These are phyloP conservation scores for Colletotrichum ledebouriae DNA, from an alignment of 2,329 filamentous ascomycete species.

Conservation along the genomic window DNA sequence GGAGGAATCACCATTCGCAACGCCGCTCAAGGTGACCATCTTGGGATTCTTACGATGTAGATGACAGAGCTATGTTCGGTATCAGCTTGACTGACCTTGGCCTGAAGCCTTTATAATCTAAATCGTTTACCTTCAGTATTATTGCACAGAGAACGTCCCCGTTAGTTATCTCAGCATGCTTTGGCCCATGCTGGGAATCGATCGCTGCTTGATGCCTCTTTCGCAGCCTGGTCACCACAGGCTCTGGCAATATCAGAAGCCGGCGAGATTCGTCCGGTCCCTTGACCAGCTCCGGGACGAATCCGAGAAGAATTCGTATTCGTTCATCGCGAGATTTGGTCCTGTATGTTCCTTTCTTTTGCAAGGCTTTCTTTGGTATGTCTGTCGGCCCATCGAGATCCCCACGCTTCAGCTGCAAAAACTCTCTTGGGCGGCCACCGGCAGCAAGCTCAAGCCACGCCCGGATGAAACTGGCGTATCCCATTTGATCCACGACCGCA, in stretches of 20 bases:
- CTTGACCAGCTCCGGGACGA: conserved; percentile 35
- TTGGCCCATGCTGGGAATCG: conserved; percentile 22
- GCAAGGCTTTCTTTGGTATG: conserved; percentile 21
- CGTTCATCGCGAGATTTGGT: background rate
- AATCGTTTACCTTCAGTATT: conserved; percentile 11
- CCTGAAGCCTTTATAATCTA: no score
- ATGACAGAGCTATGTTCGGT: conserved; percentile 28
- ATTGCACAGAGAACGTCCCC: conserved; percentile 29
- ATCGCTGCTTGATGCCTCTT: conserved; percentile 29
- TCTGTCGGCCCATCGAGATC: conserved; percentile 36
- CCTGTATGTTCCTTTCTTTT: background rate
- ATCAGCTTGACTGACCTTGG: background rate
- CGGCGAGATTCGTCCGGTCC: conserved; percentile 31
- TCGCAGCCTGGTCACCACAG: conserved; percentile 22
- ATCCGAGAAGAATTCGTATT: conserved; percentile 20
- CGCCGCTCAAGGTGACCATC: conserved; percentile 29
- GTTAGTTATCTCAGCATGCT: conserved; percentile 20
- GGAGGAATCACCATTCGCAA: conserved; percentile 4
- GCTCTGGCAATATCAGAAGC: conserved; percentile 23
- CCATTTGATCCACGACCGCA: conserved; percentile 44
- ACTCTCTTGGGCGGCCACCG: conserved; percentile 40
- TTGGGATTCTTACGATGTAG: conserved; percentile 40
- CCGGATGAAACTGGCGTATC: conserved; percentile 42
- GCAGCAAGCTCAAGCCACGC: conserved; percentile 43
- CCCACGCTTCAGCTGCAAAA: conserved; percentile 30